Percentiles rank a stretch among this genome's conserved stretches.
These are phyloP conservation scores for Phytopythium litorale DNA, from an alignment of 352 stramenopile genomes.

Conservation along the genomic window DNA sequence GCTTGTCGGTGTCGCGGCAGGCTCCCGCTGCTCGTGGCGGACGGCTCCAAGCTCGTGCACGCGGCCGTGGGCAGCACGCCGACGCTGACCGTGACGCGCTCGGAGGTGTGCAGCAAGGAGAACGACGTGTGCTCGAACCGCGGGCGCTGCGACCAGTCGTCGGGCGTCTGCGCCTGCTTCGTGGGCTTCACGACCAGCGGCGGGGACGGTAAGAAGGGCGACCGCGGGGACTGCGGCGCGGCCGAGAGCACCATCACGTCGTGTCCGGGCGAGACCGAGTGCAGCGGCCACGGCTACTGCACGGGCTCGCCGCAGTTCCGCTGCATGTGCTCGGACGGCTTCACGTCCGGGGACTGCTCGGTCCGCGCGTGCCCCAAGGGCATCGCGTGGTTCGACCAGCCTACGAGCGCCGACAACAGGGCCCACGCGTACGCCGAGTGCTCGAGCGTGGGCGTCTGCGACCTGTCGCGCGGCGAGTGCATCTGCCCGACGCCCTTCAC, in stretches of 20 bases:
- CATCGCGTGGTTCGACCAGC: constrained; percentile 70
- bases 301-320: constrained; percentile 59
- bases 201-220: constrained; percentile 39
- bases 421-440: constrained; percentile 52
- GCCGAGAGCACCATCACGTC: constrained; percentile 41
- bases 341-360: constrained; percentile 65
- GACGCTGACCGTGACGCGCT: constrained; percentile 43
- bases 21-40: constrained; percentile 72
- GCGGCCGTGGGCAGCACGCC: constrained; percentile 44
- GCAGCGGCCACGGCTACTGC: constrained; percentile 76
- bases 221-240: constrained; percentile 71
- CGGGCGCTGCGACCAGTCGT: constrained; percentile 59
- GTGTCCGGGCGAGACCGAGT: constrained; percentile 56
- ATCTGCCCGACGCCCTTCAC: constrained; percentile 58
- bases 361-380: constrained; percentile 57
- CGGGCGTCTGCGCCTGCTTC: constrained; percentile 87
- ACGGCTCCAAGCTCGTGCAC: constrained; percentile 50
- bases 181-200: constrained; percentile 71
- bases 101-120: constrained; percentile 88
- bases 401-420: constrained; percentile 35
- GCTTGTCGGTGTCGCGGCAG: constrained; percentile 10
- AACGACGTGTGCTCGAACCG: constrained; percentile 81
- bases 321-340: constrained; percentile 60
- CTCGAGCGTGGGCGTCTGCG: constrained; percentile 67
- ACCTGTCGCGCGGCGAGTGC: constrained; percentile 58